A percentile compares a stretch with the other conserved stretches of the same genome.
Conservation (phyloP, 345 rosid species). For the Erucastrum elatum region DNA sequence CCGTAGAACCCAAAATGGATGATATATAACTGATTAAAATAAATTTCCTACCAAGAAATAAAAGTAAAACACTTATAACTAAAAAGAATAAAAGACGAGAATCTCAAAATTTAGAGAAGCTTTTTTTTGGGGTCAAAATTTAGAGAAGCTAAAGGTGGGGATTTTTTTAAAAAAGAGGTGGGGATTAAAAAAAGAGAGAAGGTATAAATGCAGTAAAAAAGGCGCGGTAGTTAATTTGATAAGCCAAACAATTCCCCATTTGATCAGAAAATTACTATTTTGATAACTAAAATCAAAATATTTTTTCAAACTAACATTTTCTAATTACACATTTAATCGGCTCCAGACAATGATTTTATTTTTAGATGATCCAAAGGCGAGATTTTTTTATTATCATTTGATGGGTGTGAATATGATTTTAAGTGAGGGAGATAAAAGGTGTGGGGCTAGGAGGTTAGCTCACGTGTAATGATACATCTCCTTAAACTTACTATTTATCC, state of each 20-base stretch:
- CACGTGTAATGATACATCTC: constrained; percentile 74
- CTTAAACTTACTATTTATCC: constrained; percentile 41
- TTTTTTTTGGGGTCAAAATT: not conserved
- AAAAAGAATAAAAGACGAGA: not conserved
- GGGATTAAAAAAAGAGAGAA: not conserved
- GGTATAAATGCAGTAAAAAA: not conserved
- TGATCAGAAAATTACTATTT: not conserved
- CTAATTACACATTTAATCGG: constrained; percentile 5
- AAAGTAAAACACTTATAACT: not conserved
- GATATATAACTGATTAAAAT: constrained; percentile 22
- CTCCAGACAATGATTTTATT: not conserved
- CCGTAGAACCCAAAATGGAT: constrained; percentile 13
- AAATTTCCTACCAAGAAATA: constrained; percentile 3
- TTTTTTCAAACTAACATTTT: not conserved
- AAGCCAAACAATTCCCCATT: not conserved
- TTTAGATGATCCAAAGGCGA: not conserved
- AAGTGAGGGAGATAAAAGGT: constrained; percentile 50
- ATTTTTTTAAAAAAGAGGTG: no score
- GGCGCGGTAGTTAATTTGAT: not conserved
- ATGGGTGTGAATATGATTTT: constrained; percentile 42
- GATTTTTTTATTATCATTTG: constrained; percentile 33
- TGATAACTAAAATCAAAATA: not conserved
- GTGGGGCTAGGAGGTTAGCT: constrained; percentile 74
- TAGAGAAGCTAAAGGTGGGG: not conserved
- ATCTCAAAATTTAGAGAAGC: not conserved